These are phyloP conservation scores for Nicotiana attenuata DNA, from an alignment of 257 asterid species.

Conservation along the genomic window DNA sequence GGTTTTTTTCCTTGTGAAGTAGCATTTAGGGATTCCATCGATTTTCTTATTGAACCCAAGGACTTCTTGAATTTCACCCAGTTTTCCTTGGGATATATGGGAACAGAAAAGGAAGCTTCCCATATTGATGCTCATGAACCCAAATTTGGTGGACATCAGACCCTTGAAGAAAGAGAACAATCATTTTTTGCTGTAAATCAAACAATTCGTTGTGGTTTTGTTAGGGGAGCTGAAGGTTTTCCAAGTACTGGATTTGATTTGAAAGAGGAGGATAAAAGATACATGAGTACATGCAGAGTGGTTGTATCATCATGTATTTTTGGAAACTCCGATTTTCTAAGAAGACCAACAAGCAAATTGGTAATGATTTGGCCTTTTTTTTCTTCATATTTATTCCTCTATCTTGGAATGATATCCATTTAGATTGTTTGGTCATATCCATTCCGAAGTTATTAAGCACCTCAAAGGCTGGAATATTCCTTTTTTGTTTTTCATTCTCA, in stretches of 20 bases:
- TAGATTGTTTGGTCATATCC: not conserved
- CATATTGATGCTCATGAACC: constrained; percentile 30
- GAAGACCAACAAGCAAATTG: constrained; percentile 89
- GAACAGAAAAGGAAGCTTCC: constrained; percentile 44
- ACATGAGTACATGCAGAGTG: constrained; percentile 54
- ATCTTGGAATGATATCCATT: not conserved
- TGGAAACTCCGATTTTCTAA: constrained; percentile 87
- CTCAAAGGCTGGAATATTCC: not conserved
- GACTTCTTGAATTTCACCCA: constrained; percentile 49
- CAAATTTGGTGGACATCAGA: constrained; percentile 87
- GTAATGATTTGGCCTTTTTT: constrained; percentile 27
- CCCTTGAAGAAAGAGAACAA: constrained; percentile 61
- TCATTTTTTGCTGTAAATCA: constrained; percentile 66
- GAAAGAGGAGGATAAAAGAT: constrained; percentile 54
- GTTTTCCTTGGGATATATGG: constrained; percentile 65
- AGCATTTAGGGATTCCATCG: constrained; percentile 54
- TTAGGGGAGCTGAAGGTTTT: constrained; percentile 44
- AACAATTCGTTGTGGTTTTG: constrained; percentile 89
- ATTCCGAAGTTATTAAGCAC: not conserved
- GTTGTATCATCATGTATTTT: constrained; percentile 87
- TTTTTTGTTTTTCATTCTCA: not conserved
- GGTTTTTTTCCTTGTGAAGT: constrained; percentile 79
- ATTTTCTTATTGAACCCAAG: constrained; percentile 65
- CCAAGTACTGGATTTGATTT: constrained; percentile 79
- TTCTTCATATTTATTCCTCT: not conserved